These are phyloP conservation scores for Adansonia rubrostipa DNA, from an alignment of 441 rosid genomes.

Conservation along the genomic window DNA sequence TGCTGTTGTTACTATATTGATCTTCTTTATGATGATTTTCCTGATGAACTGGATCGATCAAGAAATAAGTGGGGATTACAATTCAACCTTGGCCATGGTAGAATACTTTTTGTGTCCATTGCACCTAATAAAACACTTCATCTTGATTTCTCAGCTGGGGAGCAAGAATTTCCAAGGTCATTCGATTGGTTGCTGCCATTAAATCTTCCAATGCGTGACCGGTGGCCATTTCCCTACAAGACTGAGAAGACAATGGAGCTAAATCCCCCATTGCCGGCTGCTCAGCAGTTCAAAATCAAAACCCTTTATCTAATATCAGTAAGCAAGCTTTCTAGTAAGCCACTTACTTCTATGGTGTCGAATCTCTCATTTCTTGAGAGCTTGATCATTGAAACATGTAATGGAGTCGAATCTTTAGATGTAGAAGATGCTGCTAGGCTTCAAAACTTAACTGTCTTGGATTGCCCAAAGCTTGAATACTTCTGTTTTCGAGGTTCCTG, in stretches of 20 bases:
- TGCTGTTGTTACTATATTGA: too few relatives aligned
- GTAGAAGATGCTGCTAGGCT: neutral
- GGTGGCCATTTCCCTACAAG: neutral
- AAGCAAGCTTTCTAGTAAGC: neutral
- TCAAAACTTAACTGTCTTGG: neutral
- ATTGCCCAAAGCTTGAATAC: neutral
- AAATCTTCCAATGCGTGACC: neutral
- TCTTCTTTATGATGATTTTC: neutral
- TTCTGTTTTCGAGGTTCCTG: neutral
- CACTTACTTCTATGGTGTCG: neutral
- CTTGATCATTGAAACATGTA: neutral
- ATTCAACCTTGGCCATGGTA: neutral
- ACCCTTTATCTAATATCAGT: neutral
- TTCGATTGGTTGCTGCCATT: neutral
- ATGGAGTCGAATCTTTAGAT: neutral
- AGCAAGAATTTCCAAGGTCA: neutral
- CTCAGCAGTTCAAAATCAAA: neutral
- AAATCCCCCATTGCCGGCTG: neutral
- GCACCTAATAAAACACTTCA: neutral
- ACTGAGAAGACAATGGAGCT: neutral
- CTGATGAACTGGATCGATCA: neutral
- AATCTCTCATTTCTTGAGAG: neutral
- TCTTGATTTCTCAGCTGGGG: neutral
- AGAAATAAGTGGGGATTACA: neutral
- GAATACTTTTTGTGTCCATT: neutral